Evolutionary conservation across 257 asterid genomes (phyloP).

Genomic region (Haberlea rhodopensis): DNA sequence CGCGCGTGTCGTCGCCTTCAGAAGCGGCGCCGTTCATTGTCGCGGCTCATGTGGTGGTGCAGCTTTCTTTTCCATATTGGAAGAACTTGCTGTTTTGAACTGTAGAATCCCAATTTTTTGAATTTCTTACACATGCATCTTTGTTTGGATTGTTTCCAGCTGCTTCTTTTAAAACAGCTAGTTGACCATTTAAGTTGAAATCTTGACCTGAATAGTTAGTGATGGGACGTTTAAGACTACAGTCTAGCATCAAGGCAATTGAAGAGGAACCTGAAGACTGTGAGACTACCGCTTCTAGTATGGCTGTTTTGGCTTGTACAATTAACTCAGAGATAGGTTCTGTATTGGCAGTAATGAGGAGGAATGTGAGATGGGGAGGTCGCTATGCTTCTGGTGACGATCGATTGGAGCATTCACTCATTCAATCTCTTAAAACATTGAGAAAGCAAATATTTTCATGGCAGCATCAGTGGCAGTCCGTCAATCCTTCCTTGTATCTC

Average conservation of each 20-base stretch:
- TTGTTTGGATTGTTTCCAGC: conserved; percentile 23
- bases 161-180: conserved; percentile 19
- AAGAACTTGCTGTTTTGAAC: too few relatives aligned
- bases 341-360: conserved; percentile 95
- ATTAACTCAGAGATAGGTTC: conserved; percentile 90
- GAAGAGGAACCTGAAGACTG: conserved; percentile 97
- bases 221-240: conserved; percentile 87
- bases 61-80: too few relatives aligned
- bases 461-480: conserved; percentile 79
- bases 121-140: conserved; percentile 20
- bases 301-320: conserved; percentile 74
- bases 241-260: conserved; percentile 74
- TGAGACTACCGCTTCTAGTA: conserved; percentile 57
- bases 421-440: conserved; percentile 80
- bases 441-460: conserved; percentile 75
- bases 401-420: conserved; percentile 91
- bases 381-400: conserved; percentile 95
- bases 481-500: conserved; percentile 79
- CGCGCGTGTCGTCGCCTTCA: too few relatives aligned
- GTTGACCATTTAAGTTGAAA: conserved; percentile 30
- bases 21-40: too few relatives aligned
- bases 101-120: conserved; percentile 16
- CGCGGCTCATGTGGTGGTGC: too few relatives aligned
- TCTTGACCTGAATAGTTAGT: conserved; percentile 22
- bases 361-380: conserved; percentile 98